These are phyloP conservation scores for Orychophragmus violaceus DNA, from an alignment of 345 rosid genomes.

Conservation along the genomic window DNA sequence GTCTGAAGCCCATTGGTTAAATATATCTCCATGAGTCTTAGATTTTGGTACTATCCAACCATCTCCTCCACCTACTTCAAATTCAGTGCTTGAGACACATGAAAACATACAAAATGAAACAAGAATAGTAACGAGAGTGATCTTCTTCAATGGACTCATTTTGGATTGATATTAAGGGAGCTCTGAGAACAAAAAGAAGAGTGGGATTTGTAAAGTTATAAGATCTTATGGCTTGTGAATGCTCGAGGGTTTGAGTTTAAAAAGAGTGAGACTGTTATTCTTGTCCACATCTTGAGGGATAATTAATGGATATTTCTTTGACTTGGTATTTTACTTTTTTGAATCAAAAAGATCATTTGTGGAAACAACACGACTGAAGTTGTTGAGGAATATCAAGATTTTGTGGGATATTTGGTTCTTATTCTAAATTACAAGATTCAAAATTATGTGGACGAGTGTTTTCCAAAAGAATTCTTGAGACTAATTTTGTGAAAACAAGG, in stretches of 20 bases:
- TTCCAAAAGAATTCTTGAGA: neutral
- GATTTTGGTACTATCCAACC: constrained; percentile 67
- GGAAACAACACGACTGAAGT: constrained; percentile 14
- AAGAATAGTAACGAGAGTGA: neutral
- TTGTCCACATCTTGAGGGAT: constrained; percentile 29
- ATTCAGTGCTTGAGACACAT: constrained; percentile 34
- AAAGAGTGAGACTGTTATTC: constrained; percentile 28
- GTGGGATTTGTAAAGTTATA: neutral
- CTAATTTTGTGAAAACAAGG: neutral
- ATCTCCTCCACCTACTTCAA: constrained; percentile 52
- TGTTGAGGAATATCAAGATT: constrained; percentile 18
- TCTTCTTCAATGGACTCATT: constrained; percentile 19
- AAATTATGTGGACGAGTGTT: constrained; percentile 2
- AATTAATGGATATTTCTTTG: constrained; percentile 4
- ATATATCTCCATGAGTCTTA: constrained; percentile 36
- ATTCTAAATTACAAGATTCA: neutral
- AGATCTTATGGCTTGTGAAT: neutral
- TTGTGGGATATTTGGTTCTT: neutral
- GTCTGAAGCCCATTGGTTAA: constrained; percentile 73
- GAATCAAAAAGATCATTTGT: neutral
- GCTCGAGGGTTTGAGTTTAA: constrained; percentile 18
- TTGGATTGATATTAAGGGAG: constrained; percentile 22
- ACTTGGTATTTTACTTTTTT: constrained; percentile 12
- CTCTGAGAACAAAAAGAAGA: neutral
- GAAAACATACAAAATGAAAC: constrained; percentile 13